Conservation (phyloP, 306 rosid genomes). For the Fagus sylvatica region DNA sequence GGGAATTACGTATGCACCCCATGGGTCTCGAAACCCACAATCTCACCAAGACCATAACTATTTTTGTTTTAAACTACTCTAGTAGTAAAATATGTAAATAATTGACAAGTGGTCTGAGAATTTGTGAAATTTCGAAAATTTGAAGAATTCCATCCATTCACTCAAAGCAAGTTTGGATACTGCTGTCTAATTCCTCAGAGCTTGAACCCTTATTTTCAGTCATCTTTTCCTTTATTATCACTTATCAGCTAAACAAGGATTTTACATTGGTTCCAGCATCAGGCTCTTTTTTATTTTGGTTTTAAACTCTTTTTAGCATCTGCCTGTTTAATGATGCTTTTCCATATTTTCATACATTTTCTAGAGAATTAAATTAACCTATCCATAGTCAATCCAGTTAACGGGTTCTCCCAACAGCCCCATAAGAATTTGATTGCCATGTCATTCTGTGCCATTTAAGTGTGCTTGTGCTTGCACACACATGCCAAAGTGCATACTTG, state of each 20-base stretch:
- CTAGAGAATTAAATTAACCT: neutral
- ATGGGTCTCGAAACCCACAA: too few relatives aligned
- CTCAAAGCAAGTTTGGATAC: neutral
- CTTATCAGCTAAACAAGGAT: neutral
- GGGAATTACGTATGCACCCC: too few relatives aligned
- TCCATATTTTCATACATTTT: neutral
- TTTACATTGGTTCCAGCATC: neutral
- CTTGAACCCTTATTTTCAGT: neutral
- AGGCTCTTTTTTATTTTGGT: neutral
- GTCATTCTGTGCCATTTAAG: neutral
- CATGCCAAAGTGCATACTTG: neutral
- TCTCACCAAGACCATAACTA: too few relatives aligned
- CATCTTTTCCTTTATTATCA: neutral
- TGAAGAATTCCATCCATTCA: neutral
- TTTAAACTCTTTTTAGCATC: neutral
- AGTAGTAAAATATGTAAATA: neutral
- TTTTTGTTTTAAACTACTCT: neutral
- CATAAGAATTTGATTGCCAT: neutral
- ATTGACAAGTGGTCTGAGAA: constrained; percentile 4
- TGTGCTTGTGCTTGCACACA: neutral
- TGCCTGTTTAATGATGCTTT: neutral
- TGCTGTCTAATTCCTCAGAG: neutral
- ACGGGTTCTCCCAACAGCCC: neutral
- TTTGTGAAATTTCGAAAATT: constrained; percentile 13
- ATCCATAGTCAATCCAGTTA: neutral